Percentiles rank a stretch among this genome's conserved stretches.
Evolutionary conservation across 352 stramenopile genomes (phyloP).

Genomic region (Phytophthora pseudosyringae): DNA sequence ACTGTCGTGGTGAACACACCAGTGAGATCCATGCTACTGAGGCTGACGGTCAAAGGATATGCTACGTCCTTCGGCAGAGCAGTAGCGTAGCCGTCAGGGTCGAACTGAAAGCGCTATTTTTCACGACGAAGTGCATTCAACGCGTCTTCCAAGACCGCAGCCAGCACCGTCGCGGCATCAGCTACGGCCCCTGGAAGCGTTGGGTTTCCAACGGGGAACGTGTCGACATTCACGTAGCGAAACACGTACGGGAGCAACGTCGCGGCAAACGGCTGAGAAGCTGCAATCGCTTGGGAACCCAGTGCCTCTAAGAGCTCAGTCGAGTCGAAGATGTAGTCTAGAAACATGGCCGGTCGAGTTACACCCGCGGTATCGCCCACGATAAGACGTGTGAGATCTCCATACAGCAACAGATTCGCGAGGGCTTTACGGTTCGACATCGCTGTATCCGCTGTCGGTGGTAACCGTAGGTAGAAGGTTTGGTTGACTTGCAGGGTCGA

Average conservation of each 20-base stretch:
- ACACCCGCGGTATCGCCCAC: slow-evolving; percentile 15
- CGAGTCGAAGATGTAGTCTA: slow-evolving; percentile 47
- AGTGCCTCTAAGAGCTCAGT: slow-evolving; percentile 14
- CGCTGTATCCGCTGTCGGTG: slow-evolving; percentile 20
- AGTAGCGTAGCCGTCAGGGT: slow-evolving; percentile 30
- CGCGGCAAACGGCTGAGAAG: slow-evolving; percentile 24
- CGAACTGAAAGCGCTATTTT: slow-evolving; percentile 49
- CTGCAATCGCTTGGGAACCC: slow-evolving; percentile 17
- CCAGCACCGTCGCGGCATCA: slow-evolving; percentile 28
- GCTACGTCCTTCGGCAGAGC: slow-evolving; percentile 26
- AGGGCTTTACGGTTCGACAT: slow-evolving; percentile 35
- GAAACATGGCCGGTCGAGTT: slow-evolving; percentile 43
- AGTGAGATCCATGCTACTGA: slow-evolving; percentile 17
- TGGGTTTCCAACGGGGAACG: slow-evolving; percentile 48
- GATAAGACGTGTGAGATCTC: slow-evolving; percentile 43
- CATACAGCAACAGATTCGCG: slow-evolving; percentile 51
- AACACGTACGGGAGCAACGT: slow-evolving; percentile 56
- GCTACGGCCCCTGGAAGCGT: slow-evolving; percentile 23
- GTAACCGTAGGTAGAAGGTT: slow-evolving; percentile 41
- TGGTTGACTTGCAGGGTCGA: slow-evolving; percentile 55
- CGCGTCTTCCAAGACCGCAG: slow-evolving; percentile 40
- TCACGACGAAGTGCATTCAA: slow-evolving; percentile 46
- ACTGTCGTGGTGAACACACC: slow-evolving; percentile 50
- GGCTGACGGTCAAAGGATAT: slow-evolving; percentile 33
- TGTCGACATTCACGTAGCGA: slow-evolving; percentile 49